These are phyloP conservation scores for Coccinonectria pachysandricola DNA, from an alignment of 2,329 filamentous ascomycete genomes.

Conservation along the genomic window DNA sequence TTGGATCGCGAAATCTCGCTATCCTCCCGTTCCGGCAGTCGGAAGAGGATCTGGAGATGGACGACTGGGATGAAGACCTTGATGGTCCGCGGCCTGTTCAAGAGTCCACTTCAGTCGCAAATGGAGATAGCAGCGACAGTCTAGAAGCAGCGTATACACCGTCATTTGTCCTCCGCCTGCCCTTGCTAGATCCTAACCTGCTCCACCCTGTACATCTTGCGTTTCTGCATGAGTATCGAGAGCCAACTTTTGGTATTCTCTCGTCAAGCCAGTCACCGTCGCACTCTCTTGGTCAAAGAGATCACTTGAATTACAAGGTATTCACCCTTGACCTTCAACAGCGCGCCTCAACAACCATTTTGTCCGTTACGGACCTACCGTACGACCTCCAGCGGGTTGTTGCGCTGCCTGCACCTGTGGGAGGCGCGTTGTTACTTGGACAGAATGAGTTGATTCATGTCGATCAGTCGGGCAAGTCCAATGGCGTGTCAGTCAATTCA, in stretches of 20 bases:
- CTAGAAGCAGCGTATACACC: conserved; percentile 65
- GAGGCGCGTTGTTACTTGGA: conserved; percentile 78
- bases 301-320: conserved; percentile 82
- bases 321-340: conserved; percentile 93
- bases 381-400: conserved; percentile 79
- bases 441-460: conserved; percentile 89
- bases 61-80: conserved; percentile 77
- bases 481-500: conserved; percentile 84
- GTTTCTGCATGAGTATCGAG: conserved; percentile 93
- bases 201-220: conserved; percentile 84
- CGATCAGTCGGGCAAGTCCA: conserved; percentile 89
- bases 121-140: conserved; percentile 25
- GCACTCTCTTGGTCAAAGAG: conserved; percentile 70
- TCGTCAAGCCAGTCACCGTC: conserved; percentile 67
- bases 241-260: conserved; percentile 92
- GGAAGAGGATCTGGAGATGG: conserved; percentile 82
- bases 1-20: conserved; percentile 78
- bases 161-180: conserved; percentile 87
- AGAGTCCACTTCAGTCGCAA: conserved; percentile 24
- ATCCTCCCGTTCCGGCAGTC: conserved; percentile 85
- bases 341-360: conserved; percentile 81
- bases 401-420: conserved; percentile 74
- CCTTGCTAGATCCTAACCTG: conserved; percentile 76
- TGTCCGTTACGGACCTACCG: conserved; percentile 76
- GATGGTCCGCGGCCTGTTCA: conserved; percentile 55